phyloP scores from a whole-genome alignment of 495 filamentous ascomycete genomes.

The Geoglossum glabrum region DNA sequence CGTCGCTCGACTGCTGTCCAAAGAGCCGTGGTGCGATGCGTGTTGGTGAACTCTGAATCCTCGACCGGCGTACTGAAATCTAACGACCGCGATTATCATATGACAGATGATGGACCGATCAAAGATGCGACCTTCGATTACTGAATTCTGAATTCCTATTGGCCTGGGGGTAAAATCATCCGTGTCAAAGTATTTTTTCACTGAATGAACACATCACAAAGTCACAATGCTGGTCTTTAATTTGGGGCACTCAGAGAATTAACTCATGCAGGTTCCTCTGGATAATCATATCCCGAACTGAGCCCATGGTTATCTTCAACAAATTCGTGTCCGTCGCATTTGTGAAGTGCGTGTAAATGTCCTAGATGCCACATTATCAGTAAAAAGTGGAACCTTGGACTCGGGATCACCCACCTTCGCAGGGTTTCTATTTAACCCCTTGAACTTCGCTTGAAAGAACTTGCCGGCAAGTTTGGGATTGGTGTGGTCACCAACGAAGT shows the following conservation, averaged over 20 bases:
- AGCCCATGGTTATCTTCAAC: constrained; percentile 91
- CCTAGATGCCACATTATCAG: constrained; percentile 14
- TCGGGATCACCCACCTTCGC: constrained; percentile 25
- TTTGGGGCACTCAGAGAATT: constrained; percentile 47
- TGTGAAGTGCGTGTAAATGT: constrained; percentile 86
- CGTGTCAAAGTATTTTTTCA: neutral
- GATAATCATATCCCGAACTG: constrained; percentile 98
- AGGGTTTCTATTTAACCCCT: constrained; percentile 63
- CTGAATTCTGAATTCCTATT: neutral
- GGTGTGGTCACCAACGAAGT: constrained; percentile 47
- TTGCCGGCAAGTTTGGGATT: constrained; percentile 43
- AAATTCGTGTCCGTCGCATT: constrained; percentile 92
- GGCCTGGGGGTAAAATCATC: neutral
- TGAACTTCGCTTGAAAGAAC: constrained; percentile 84
- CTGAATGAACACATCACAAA: neutral
- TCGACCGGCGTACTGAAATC: neutral
- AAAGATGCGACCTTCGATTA: neutral
- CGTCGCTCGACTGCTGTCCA: neutral
- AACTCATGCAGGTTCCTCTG: constrained; percentile 90
- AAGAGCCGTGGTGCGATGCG: neutral
- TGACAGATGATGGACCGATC: neutral
- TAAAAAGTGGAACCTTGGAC: neutral
- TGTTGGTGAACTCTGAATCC: neutral
- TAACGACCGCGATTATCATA: neutral
- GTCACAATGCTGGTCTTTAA: neutral